Conservation (phyloP, 23 red algal species). For the Porphyridium purpureum region DNA sequence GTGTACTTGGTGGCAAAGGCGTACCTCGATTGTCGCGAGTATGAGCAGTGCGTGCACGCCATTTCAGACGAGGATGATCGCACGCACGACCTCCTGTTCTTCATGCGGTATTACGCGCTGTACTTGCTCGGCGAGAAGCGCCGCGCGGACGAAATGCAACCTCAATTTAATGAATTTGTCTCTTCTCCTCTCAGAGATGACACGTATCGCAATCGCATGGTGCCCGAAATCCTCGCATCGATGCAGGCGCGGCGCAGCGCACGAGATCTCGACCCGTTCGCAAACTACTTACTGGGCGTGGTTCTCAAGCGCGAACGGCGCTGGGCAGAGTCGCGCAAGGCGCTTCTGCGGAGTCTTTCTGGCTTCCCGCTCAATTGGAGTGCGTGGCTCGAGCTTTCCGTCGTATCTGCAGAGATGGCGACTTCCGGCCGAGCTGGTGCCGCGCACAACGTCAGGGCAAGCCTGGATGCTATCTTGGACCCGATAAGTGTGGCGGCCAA, state of each 20-base stretch:
- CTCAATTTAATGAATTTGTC: too few relatives aligned
- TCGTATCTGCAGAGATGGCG: slow-evolving; percentile 5
- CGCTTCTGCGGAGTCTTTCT: slow-evolving; percentile 18
- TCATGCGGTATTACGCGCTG: slow-evolving; percentile 56
- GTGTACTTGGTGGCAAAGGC: too few relatives aligned
- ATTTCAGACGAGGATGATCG: too few relatives aligned
- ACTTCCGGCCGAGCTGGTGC: too few relatives aligned
- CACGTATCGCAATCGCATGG: slow-evolving; percentile 1
- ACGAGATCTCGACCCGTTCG: slow-evolving; percentile 16
- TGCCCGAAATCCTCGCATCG: not conserved
- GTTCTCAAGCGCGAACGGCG: slow-evolving; percentile 20
- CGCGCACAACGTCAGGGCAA: too few relatives aligned
- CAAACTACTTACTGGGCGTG: slow-evolving; percentile 34
- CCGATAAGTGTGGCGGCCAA: not conserved
- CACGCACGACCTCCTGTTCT: too few relatives aligned
- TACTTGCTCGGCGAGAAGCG: slow-evolving; percentile 73
- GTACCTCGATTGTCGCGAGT: too few relatives aligned
- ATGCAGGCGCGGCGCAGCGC: not conserved
- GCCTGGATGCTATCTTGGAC: too few relatives aligned
- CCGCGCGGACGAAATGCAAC: slow-evolving; percentile 61
- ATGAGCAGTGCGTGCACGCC: too few relatives aligned
- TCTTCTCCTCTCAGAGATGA: too few relatives aligned
- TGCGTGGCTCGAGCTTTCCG: slow-evolving; percentile 52
- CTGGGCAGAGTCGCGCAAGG: slow-evolving; percentile 8
- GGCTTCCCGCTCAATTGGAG: slow-evolving; percentile 40